These are phyloP conservation scores for Gossypium arboreum DNA, from an alignment of 345 rosid genomes.

Conservation along the genomic window DNA sequence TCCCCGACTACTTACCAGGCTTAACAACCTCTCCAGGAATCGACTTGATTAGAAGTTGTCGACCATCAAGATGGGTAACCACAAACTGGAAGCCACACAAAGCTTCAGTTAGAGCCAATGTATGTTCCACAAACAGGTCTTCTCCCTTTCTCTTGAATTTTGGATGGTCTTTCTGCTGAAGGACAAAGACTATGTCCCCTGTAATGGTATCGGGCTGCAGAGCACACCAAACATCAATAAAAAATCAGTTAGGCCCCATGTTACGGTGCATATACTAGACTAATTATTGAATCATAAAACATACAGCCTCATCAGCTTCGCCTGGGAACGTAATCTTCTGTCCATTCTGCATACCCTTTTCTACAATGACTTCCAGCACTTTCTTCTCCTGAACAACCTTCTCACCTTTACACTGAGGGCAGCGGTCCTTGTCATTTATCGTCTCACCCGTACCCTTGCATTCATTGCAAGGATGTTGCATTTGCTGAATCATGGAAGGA, in stretches of 20 bases:
- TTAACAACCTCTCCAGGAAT: not conserved
- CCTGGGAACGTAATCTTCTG: not conserved
- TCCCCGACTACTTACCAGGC: not conserved
- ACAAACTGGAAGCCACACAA: not conserved
- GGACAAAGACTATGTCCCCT: not conserved
- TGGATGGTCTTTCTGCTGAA: not conserved
- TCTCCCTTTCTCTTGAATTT: not conserved
- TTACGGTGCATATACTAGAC: not conserved
- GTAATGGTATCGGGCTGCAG: not conserved
- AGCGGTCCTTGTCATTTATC: not conserved
- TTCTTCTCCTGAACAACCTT: not conserved
- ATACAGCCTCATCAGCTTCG: not conserved
- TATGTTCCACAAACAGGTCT: not conserved
- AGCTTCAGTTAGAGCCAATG: not conserved
- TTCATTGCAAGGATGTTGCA: not conserved
- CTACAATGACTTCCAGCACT: not conserved
- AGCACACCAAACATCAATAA: not conserved
- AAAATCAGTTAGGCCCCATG: no score
- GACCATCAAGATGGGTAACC: not conserved
- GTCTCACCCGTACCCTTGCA: not conserved
- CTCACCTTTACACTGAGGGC: not conserved
- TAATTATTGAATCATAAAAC: not conserved
- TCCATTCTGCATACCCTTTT: not conserved
- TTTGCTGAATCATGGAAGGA: constrained; percentile 4
- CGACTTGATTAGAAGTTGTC: not conserved